Base-by-base conservation (phyloP, 768 basidiomycete genomes). In the Tricholoma hemisulphureum region DNA sequence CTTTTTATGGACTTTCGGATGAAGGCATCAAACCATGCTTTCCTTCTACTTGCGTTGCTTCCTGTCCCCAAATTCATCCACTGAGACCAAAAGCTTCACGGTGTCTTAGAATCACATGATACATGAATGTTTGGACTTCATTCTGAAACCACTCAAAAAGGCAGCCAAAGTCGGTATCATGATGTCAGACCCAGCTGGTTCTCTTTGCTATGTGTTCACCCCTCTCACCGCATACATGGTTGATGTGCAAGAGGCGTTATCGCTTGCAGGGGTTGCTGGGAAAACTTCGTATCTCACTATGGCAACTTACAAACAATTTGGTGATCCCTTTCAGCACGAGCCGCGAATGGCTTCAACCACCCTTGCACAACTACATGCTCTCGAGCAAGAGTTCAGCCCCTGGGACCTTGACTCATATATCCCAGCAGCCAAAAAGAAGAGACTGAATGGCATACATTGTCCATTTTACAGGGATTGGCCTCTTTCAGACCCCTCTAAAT, bases 381-480 rank as follows among this genome's bases (percentile, higher is more conserved):
- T 69, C 26, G 48, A 58, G 35, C 6, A 39, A 21, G 4, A 2
- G 1, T 49, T 61, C 1, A 43, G 71, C 46, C 69, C 68, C 3
- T 65, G 64, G 64, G 61, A 71, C 20, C 13, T 75, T 5, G 34
- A 60, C 2, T 39, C 37, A 0, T 75, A 72, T 61, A 41, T 61
- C n/a, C 57, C 62, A 9, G 61, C 53, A 2, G 62, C 71, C 0
- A 31, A 31, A 31, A 67, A 66, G n/a, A 59, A 60, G n/a, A 51
- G 65, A 5, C 67, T 76, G 13, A 72, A 65, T 48, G 69, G 72
- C 9, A 68, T 75, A 32, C 68, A 72, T 61, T 26, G 60, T 1
- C 75, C 70, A 4, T 77, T 79, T 57, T 79, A 73, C 73, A 50
- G 66, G 4, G 65, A 77, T 53, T 79, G 71, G 70, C 41, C 60